These are phyloP conservation scores for Epipyxis sp. DNA, from an alignment of 108 stramenopile genomes.

Conservation along the genomic window DNA sequence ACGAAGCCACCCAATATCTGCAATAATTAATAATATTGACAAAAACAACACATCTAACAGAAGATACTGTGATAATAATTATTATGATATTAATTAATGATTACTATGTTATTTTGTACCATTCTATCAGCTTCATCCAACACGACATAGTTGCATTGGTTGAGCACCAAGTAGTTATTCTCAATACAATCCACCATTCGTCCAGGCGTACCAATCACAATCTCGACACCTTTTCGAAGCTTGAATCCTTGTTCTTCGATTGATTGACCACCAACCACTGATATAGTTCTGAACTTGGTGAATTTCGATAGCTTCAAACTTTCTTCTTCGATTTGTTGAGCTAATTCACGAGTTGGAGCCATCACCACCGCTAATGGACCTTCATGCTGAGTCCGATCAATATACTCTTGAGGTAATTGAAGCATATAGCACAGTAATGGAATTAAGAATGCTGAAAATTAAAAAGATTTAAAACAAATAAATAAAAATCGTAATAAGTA, in stretches of 20 bases:
- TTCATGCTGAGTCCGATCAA: slow-evolving; percentile 68
- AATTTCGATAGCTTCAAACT: slow-evolving; percentile 62
- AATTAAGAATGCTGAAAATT: slow-evolving; percentile 83
- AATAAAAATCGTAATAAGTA: too few species aligned
- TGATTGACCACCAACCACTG: slow-evolving; percentile 82
- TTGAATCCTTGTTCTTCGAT: slow-evolving; percentile 81
- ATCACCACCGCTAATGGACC: slow-evolving; percentile 89
- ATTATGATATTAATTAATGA: too few species aligned
- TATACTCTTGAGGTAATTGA: slow-evolving; percentile 57
- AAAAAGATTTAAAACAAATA: too few species aligned
- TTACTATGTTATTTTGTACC: slow-evolving; percentile 92
- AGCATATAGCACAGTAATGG: slow-evolving; percentile 79
- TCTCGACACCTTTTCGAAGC: slow-evolving; percentile 81
- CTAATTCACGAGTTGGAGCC: slow-evolving; percentile 93
- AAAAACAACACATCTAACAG: neutral
- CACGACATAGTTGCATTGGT: slow-evolving; percentile 91
- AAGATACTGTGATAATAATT: slow-evolving; percentile 48
- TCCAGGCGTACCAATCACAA: slow-evolving; percentile 95
- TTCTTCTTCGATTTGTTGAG: slow-evolving; percentile 62
- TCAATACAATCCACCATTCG: slow-evolving; percentile 94
- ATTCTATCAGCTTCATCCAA: slow-evolving; percentile 91
- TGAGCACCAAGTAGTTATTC: slow-evolving; percentile 83
- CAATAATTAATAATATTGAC: neutral
- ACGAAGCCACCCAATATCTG: too few species aligned
- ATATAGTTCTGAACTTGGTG: slow-evolving; percentile 48